Percentiles rank a stretch among this genome's conserved stretches.
phyloP scores from a whole-genome alignment of 2,329 filamentous ascomycete genomes.

The Emmonsia crescens region DNA sequence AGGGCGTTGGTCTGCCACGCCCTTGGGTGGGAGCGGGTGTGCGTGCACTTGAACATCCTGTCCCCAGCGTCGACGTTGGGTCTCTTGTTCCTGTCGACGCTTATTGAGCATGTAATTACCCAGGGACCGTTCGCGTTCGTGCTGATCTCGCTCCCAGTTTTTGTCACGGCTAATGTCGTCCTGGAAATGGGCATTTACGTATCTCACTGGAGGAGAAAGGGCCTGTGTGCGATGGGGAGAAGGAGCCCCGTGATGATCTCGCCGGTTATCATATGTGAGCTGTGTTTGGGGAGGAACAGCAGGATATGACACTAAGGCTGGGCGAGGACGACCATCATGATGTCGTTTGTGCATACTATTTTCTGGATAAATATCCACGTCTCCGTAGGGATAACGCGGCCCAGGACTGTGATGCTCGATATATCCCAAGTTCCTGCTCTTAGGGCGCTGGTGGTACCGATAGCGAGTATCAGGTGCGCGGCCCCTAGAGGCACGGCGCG shows the following conservation, averaged over 20 bases:
- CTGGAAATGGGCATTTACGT: neutral
- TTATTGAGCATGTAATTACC: slow-evolving; percentile 8
- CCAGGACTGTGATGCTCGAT: slow-evolving; percentile 4
- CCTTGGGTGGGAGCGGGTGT: neutral
- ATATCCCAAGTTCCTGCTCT: slow-evolving; percentile 6
- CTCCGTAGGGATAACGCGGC: slow-evolving; percentile 11
- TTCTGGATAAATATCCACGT: slow-evolving; percentile 19
- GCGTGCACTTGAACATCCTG: slow-evolving; percentile 1
- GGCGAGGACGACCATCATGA: neutral
- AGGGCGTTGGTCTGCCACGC: neutral
- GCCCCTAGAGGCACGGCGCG: slow-evolving; percentile 13
- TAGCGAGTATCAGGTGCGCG: slow-evolving; percentile 14
- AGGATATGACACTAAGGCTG: slow-evolving; percentile 1
- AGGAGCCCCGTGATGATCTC: slow-evolving; percentile 2
- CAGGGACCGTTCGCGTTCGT: slow-evolving; percentile 7
- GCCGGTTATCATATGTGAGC: slow-evolving; percentile 15
- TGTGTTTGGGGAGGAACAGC: neutral
- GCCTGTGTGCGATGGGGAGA: slow-evolving; percentile 3
- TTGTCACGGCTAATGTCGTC: slow-evolving; percentile 5
- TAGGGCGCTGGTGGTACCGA: slow-evolving; percentile 20
- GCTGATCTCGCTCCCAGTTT: slow-evolving; percentile 6
- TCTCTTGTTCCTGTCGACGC: neutral
- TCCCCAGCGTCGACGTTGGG: neutral
- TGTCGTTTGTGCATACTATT: slow-evolving; percentile 13
- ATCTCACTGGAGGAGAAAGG: neutral